Evolutionary conservation across 129 eudicot species (phyloP).

Genomic region (carrot (Daucus carota)): DNA sequence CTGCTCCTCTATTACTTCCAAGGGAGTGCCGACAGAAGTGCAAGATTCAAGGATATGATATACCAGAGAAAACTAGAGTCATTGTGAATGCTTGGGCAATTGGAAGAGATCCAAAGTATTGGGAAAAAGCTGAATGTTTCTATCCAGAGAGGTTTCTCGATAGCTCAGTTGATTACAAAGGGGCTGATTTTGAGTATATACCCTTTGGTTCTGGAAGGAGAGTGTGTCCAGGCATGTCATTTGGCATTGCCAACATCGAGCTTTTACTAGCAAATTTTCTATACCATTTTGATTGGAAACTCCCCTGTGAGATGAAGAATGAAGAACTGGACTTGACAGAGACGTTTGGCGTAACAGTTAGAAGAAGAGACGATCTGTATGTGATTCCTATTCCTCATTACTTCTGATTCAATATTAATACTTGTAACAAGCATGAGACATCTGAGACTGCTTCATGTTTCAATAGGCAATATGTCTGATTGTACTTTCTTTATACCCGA

Average conservation of each 20-base stretch:
- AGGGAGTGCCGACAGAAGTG: constrained; percentile 11
- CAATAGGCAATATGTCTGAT: neutral
- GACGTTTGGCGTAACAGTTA: neutral
- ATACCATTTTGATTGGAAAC: constrained; percentile 6
- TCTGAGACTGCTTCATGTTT: neutral
- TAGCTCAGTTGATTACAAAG: constrained; percentile 6
- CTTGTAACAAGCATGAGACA: neutral
- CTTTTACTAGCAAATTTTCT: neutral
- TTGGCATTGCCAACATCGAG: neutral
- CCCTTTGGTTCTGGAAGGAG: constrained; percentile 11
- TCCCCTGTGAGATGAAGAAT: neutral
- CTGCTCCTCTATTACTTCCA: constrained; percentile 12
- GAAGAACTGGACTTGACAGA: constrained; percentile 6
- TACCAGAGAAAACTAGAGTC: constrained; percentile 11
- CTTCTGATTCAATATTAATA: neutral
- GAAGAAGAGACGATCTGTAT: neutral
- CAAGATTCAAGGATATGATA: constrained; percentile 7
- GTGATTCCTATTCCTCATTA: constrained; percentile 8
- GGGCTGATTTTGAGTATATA: constrained; percentile 1
- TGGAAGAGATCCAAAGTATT: constrained; percentile 3
- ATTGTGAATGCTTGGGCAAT: constrained; percentile 16
- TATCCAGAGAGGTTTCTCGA: neutral
- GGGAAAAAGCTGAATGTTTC: constrained; percentile 4
- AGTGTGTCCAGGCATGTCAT: constrained; percentile 2
- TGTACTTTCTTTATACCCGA: too few relatives aligned